Evolutionary conservation across 2,329 filamentous ascomycete genomes (phyloP), one percentile per base, ranked within the genome.

Genomic region (Magnaporthiopsis poae): DNA sequence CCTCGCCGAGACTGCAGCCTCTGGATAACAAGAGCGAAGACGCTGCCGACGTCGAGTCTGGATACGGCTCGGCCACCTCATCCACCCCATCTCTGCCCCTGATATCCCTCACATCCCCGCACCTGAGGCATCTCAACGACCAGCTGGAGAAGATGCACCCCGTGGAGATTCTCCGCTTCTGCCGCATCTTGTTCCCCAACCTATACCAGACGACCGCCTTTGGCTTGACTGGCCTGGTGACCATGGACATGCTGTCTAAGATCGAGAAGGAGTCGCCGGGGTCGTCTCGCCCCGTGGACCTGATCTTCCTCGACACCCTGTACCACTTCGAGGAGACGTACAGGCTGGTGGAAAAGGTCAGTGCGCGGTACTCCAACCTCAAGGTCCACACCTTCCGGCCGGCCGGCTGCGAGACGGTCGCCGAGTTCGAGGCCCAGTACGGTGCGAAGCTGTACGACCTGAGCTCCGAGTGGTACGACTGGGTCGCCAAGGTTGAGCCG

Each of bases 401-500:
- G 15, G 86, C 88, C 65, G 91, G 89, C 65, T 85, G 86, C 73
- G 84, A 89, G 66, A 92, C 84, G 0, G 83, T 85, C 25, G 85
- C 85, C 65, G 89, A 96, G 70, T 97, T 99, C 74, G 90, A 92
- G 76, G 81, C 84, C 69, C 88, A 87, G 73, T 92, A 97, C 75
- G 95, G 95, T 74, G 60, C 61, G 60, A 86, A 87, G 71, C 81
- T 98, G 63, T 99, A 93, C 88, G 90, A 96, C 76, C 86, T 82
- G 39, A 89, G 95, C 70, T 85, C 92, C 64, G 91, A 97, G 74
- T 85, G 94, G 74, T 99, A 99, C 79, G 95, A 99, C 83, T 98
- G 91, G 84, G 84, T 95, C 69, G 95, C 93, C 80, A 99, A 99
- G 82, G 95, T 99, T 63, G 95, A 99, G 82, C 95, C 95, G 21